A percentile compares a stretch with the other conserved stretches of the same genome.
Conservation (phyloP, 2,329 filamentous ascomycete species). For the Allantophomopsis lycopodina region DNA sequence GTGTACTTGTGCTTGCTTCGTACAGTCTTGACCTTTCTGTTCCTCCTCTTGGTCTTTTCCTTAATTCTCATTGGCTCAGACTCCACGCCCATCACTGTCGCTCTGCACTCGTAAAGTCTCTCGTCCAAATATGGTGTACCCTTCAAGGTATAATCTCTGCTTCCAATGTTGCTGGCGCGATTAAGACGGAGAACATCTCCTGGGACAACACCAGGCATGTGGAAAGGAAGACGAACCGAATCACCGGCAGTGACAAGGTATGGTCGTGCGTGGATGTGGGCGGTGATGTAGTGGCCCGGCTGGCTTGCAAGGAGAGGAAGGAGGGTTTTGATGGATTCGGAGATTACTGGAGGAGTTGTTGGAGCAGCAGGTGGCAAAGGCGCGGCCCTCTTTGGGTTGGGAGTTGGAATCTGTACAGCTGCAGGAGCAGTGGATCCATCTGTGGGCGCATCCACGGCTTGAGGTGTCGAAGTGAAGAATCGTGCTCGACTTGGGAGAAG, state of each 20-base stretch:
- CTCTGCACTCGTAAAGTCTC: conserved; percentile 70
- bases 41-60: conserved; percentile 71
- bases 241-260: conserved; percentile 73
- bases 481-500: conserved; percentile 28
- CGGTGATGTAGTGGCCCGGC: conserved; percentile 63
- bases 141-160: conserved; percentile 80
- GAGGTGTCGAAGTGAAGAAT: conserved; percentile 34
- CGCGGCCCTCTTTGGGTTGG: not conserved
- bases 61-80: conserved; percentile 64
- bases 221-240: conserved; percentile 63
- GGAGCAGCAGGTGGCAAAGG: conserved; percentile 8
- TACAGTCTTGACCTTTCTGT: conserved; percentile 59
- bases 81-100: conserved; percentile 74
- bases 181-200: conserved; percentile 84
- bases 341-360: conserved; percentile 22
- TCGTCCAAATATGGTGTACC: conserved; percentile 74
- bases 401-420: not conserved
- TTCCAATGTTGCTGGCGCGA: conserved; percentile 70
- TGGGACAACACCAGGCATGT: conserved; percentile 60
- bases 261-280: conserved; percentile 66
- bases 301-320: conserved; percentile 62
- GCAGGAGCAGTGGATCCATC: conserved; percentile 1
- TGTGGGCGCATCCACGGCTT: conserved; percentile 26
- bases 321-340: conserved; percentile 42
- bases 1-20: conserved; percentile 89